Evolutionary conservation across 148 eudicot genomes (phyloP).

Genomic region (Rhododendron griersonianum): DNA sequence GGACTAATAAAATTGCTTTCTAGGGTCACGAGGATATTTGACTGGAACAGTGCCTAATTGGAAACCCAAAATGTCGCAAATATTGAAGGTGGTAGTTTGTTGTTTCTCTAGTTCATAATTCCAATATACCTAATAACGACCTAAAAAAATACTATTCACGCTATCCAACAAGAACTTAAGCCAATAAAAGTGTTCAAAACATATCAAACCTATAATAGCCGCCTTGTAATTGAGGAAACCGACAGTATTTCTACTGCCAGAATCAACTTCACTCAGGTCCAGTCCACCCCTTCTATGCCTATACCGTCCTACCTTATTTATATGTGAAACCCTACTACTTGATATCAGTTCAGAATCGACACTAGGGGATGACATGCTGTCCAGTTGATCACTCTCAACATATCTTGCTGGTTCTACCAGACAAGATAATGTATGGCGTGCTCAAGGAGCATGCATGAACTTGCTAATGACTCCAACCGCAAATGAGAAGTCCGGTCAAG

Average conservation of each 20-base stretch:
- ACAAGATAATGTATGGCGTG: constrained; percentile 16
- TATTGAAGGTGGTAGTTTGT: neutral
- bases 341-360: constrained; percentile 20
- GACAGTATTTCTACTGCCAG: constrained; percentile 21
- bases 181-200: neutral
- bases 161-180: neutral
- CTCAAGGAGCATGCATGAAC: too few relatives aligned
- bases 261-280: constrained; percentile 16
- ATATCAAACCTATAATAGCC: constrained; percentile 32
- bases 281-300: constrained; percentile 13
- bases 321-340: constrained; percentile 10
- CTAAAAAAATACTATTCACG: neutral
- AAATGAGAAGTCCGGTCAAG: too few relatives aligned
- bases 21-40: neutral
- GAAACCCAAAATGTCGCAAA: neutral
- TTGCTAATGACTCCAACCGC: too few relatives aligned
- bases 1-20: too few relatives aligned
- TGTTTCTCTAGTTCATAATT: neutral
- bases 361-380: constrained; percentile 19
- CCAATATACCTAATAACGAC: neutral
- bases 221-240: too few relatives aligned
- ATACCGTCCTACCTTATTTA: constrained; percentile 7
- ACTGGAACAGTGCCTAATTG: neutral
- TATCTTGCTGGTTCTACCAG: constrained; percentile 19
- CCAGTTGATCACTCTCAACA: constrained; percentile 25